phyloP scores from a whole-genome alignment of 108 stramenopile genomes.

The Stephanodiscus minutulus region DNA sequence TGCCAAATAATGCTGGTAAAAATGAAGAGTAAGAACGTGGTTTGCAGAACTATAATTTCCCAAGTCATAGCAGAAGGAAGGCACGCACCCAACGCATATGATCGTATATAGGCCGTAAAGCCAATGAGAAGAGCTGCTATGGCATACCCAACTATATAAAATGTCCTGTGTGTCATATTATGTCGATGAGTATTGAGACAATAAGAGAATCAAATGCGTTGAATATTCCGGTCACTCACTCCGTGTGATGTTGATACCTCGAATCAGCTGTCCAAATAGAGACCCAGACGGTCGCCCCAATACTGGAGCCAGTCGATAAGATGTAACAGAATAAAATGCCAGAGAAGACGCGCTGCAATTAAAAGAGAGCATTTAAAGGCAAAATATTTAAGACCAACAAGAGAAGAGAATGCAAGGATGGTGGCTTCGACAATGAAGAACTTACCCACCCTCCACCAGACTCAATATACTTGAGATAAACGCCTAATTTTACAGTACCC shows the following conservation, averaged over 20 bases:
- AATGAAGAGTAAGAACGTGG: not conserved
- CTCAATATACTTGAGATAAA: constrained; percentile 66
- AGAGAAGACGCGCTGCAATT: constrained; percentile 27
- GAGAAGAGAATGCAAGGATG: no score
- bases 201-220: constrained; percentile 16
- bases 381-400: no score
- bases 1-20: constrained; percentile 55
- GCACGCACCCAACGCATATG: constrained; percentile 42
- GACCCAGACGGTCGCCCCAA: constrained; percentile 57
- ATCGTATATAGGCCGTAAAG: constrained; percentile 59
- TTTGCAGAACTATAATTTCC: not conserved
- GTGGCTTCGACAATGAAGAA: no score
- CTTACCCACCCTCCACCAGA: constrained; percentile 61
- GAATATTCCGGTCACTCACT: constrained; percentile 47
- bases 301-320: constrained; percentile 52
- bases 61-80: not conserved
- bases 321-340: constrained; percentile 57
- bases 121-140: constrained; percentile 47
- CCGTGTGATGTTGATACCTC: constrained; percentile 47
- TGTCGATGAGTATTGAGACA: not conserved
- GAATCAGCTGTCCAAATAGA: constrained; percentile 74
- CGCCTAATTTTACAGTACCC: constrained; percentile 59
- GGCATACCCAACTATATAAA: constrained; percentile 47
- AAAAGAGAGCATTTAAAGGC: no score
- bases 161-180: constrained; percentile 16